A percentile compares a stretch with the other conserved stretches of the same genome.
phyloP scores from a whole-genome alignment of 2,329 filamentous ascomycete genomes.

The Huntiella moniliformis region DNA sequence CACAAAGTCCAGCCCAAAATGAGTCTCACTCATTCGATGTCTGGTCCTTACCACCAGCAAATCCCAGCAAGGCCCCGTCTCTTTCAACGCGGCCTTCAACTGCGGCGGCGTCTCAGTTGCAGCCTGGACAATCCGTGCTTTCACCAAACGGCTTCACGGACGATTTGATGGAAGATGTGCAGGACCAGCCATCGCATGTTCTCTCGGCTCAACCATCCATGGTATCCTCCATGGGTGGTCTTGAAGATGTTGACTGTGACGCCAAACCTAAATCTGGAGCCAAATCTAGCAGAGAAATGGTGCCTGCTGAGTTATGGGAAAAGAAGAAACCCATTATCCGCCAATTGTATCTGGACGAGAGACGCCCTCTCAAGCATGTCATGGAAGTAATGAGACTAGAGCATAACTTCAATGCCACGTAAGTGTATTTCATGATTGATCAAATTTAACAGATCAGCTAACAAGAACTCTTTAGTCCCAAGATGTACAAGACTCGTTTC shows the following conservation, averaged over 20 bases:
- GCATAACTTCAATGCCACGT: constrained; percentile 31
- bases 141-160: background rate
- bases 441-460: background rate
- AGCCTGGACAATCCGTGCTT: constrained; percentile 7
- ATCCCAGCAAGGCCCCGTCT: constrained; percentile 21
- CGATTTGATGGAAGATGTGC: constrained; percentile 13
- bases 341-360: constrained; percentile 28
- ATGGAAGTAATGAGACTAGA: constrained; percentile 32
- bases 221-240: background rate
- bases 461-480: constrained; percentile 21
- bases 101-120: constrained; percentile 12
- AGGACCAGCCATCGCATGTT: constrained; percentile 2
- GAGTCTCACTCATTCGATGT: constrained; percentile 16
- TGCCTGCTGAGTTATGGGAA: constrained; percentile 29
- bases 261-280: constrained; percentile 2
- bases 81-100: constrained; percentile 13
- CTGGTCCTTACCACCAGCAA: constrained; percentile 21
- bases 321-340: constrained; percentile 27
- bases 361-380: constrained; percentile 32
- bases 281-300: constrained; percentile 21
- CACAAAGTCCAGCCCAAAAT: background rate
- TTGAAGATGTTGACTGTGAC: background rate
- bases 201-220: background rate
- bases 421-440: constrained; percentile 14
- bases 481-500: constrained; percentile 38